Conservation (phyloP, 306 rosid genomes). For the Vachellia collinsii region DNA sequence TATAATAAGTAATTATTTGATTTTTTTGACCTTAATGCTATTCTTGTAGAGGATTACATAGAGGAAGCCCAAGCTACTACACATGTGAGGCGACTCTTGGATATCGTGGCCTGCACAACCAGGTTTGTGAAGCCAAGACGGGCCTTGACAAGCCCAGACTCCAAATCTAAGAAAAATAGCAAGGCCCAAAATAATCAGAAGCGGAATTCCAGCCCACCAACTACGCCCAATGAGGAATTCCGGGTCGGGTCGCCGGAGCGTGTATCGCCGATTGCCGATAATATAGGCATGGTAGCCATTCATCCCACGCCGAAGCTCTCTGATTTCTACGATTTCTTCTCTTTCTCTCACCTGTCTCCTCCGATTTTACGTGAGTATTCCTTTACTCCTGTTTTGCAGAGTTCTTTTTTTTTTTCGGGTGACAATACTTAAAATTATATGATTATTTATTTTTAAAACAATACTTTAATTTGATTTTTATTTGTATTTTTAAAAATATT, state of each 20-base stretch:
- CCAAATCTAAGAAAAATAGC: slow-evolving; percentile 64
- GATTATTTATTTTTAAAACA: not conserved
- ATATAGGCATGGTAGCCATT: slow-evolving; percentile 81
- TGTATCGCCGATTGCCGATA: slow-evolving; percentile 66
- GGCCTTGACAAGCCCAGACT: slow-evolving; percentile 49
- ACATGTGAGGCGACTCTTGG: slow-evolving; percentile 85
- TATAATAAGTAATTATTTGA: not conserved
- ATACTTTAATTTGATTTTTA: not conserved
- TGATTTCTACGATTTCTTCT: slow-evolving; percentile 90
- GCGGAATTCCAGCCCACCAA: slow-evolving; percentile 45
- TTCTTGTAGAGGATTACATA: slow-evolving; percentile 61
- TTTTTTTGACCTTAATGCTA: not conserved
- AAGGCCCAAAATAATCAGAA: slow-evolving; percentile 49
- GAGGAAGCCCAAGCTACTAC: slow-evolving; percentile 58
- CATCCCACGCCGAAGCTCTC: slow-evolving; percentile 92
- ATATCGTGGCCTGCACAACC: slow-evolving; percentile 77
- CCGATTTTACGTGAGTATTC: slow-evolving; percentile 73
- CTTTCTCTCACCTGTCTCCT: slow-evolving; percentile 70
- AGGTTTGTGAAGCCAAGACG: slow-evolving; percentile 74
- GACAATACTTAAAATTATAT: not conserved
- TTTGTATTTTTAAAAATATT: not conserved
- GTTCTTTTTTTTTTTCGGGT: too few species aligned
- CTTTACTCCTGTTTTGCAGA: not conserved
- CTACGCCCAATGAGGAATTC: slow-evolving; percentile 50
- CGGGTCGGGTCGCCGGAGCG: slow-evolving; percentile 46